Base-by-base conservation (phyloP, 495 filamentous ascomycete species). In the Parathielavia hyrcaniae region DNA sequence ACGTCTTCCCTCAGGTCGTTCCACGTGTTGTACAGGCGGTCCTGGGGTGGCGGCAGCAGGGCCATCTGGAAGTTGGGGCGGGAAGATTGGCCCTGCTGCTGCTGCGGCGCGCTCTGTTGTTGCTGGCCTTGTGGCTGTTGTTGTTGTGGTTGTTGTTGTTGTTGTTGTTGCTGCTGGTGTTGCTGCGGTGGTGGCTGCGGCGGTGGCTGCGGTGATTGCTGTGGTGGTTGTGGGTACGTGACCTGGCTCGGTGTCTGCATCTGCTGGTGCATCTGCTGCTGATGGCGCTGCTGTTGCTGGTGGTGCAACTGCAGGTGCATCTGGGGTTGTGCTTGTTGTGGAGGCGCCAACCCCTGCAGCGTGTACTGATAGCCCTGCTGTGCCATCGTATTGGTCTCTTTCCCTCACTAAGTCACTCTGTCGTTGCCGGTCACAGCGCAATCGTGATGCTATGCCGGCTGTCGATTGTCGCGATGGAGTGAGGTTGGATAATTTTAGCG, bases 11-110 rank as follows among this genome's bases (percentile, higher is more conserved):
- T 50, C 12, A 69, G 60, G 16, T 62, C 58, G 11, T 66, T 58
- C 35, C 67, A 71, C 32, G 61, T 66, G 34, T 58, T 59, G 54
- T 71, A 71, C 14, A 71, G 60, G 6, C 69, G 61, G 56, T 71
- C 67, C 50, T 69, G 67, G 19, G 69, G 69, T 1, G 69, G 69
- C 9, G 69, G 69, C 11, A 63, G 63, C 10, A 71, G 61, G 14
- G 69, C 65, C 63, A 69, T 69, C 23, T 67, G 67, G 55, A 69
- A 69, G 58, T 68, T 71, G 51, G 3, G 2, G 26, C 26, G n/a
- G n/a, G n/a, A n/a, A n/a, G n/a, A n/a, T n/a, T 67, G 69, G 1
- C 69, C 47, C n/a, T 57, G 47, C 32, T 57, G 58, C 10, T 34
- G 55, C 40, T 48, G 59, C n/a, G n/a, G n/a, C n/a, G n/a, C n/a